A percentile compares a stretch with the other conserved stretches of the same genome.
Conservation (phyloP, 2,329 filamentous ascomycete genomes). For the Diplocarpon mali region DNA sequence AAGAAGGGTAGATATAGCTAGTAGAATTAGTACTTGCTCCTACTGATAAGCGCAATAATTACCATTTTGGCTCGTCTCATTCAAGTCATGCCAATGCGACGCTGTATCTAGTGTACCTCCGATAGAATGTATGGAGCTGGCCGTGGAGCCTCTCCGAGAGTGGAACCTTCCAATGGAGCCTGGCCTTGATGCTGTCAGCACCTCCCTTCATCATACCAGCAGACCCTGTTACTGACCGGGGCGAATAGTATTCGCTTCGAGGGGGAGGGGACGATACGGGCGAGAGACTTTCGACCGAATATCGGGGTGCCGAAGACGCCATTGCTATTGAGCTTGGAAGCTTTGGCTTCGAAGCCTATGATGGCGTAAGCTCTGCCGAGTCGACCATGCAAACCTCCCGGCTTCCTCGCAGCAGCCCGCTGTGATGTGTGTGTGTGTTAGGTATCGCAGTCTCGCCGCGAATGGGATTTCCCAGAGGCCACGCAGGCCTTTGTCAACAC, state of each 20-base stretch:
- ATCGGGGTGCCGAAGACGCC: constrained; percentile 33
- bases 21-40: constrained; percentile 6
- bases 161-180: constrained; percentile 30
- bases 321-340: constrained; percentile 20
- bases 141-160: constrained; percentile 65
- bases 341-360: too few species aligned
- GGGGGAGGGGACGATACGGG: constrained; percentile 30
- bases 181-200: constrained; percentile 26
- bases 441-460: neutral
- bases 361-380: constrained; percentile 1
- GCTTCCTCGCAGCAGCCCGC: constrained; percentile 14
- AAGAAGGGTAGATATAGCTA: constrained; percentile 86
- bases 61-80: constrained; percentile 80
- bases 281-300: constrained; percentile 38
- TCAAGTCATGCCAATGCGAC: constrained; percentile 43
- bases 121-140: constrained; percentile 80
- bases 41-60: constrained; percentile 13
- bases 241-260: constrained; percentile 41
- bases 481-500: constrained; percentile 16
- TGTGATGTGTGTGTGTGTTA: neutral
- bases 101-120: constrained; percentile 71
- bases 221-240: constrained; percentile 29
- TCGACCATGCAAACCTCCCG: constrained; percentile 8
- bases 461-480: constrained; percentile 7
- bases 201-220: neutral